phyloP scores from a whole-genome alignment of 2,329 filamentous ascomycete genomes.

The Monosporascus sp. region DNA sequence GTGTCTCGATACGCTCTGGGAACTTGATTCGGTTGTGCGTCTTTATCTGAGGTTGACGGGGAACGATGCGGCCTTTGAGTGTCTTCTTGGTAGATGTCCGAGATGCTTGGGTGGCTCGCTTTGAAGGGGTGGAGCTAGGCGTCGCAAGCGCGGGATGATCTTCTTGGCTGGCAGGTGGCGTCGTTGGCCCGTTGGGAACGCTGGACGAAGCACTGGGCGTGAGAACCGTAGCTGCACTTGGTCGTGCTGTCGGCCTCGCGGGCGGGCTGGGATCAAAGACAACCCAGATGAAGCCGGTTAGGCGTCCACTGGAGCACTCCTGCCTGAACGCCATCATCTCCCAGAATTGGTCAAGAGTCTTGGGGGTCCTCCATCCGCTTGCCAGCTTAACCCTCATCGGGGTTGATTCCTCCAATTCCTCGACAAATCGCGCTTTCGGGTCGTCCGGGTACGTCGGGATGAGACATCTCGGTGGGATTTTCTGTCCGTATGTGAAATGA shows the following conservation, averaged over 20 bases:
- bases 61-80: slow-evolving; percentile 54
- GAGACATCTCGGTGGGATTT: slow-evolving; percentile 72
- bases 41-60: slow-evolving; percentile 62
- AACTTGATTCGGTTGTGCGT: slow-evolving; percentile 47
- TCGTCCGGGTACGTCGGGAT: slow-evolving; percentile 93
- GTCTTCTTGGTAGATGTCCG: slow-evolving; percentile 35
- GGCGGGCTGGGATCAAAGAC: slow-evolving; percentile 59
- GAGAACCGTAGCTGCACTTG: slow-evolving; percentile 10
- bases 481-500: slow-evolving; percentile 30
- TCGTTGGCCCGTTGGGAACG: slow-evolving; percentile 18
- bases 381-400: slow-evolving; percentile 47
- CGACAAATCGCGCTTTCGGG: slow-evolving; percentile 83
- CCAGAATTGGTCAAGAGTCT: slow-evolving; percentile 89
- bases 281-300: slow-evolving; percentile 94
- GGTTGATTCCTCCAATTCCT: slow-evolving; percentile 76
- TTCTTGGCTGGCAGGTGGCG: slow-evolving; percentile 1
- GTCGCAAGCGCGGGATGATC: slow-evolving; percentile 17
- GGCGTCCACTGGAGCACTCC: slow-evolving; percentile 85
- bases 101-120: slow-evolving; percentile 19
- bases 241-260: slow-evolving; percentile 4
- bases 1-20: slow-evolving; percentile 46
- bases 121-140: slow-evolving; percentile 26
- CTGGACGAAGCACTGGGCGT: slow-evolving; percentile 27
- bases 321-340: slow-evolving; percentile 97
- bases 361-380: slow-evolving; percentile 78